These are phyloP conservation scores for Durusdinium trenchii DNA, from an alignment of 73 alveolate species.

Conservation along the genomic window DNA sequence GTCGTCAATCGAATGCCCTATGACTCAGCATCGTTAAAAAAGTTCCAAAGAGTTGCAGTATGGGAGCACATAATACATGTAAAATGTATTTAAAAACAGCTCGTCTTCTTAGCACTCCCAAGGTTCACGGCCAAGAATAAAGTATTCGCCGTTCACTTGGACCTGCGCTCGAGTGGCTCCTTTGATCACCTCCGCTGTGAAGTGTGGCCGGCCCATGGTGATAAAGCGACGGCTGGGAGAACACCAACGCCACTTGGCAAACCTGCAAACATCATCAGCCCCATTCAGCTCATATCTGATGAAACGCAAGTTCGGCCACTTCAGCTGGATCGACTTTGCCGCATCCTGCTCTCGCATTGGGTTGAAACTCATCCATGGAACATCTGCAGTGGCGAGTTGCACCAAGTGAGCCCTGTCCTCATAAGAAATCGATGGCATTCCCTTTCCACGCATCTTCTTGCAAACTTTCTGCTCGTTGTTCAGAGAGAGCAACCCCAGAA, in stretches of 20 bases:
- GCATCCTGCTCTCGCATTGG: background rate
- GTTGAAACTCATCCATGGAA: conserved; percentile 66
- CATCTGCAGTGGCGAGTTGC: conserved; percentile 43
- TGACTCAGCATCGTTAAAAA: too few species aligned
- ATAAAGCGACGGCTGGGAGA: background rate
- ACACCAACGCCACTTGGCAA: conserved; percentile 65
- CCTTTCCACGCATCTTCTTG: background rate
- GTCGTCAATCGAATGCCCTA: too few species aligned
- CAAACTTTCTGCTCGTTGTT: conserved; percentile 9
- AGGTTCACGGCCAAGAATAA: too few species aligned
- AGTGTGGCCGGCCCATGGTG: conserved; percentile 49
- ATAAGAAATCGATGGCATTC: background rate
- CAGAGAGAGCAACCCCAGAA: conserved; percentile 8
- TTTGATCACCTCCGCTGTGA: conserved; percentile 18
- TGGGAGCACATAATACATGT: too few species aligned
- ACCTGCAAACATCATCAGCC: conserved; percentile 55
- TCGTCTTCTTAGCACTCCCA: too few species aligned
- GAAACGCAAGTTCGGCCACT: conserved; percentile 2
- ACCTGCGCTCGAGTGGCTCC: conserved; percentile 8
- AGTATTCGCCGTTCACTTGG: too few species aligned
- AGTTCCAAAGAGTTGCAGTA: too few species aligned
- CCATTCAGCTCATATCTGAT: conserved; percentile 58
- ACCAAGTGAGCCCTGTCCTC: conserved; percentile 35
- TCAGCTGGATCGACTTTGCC: conserved; percentile 1
- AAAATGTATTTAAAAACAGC: too few species aligned